Conservation (phyloP, 2,329 filamentous ascomycete genomes). For the Exophiala oligosperma region DNA sequence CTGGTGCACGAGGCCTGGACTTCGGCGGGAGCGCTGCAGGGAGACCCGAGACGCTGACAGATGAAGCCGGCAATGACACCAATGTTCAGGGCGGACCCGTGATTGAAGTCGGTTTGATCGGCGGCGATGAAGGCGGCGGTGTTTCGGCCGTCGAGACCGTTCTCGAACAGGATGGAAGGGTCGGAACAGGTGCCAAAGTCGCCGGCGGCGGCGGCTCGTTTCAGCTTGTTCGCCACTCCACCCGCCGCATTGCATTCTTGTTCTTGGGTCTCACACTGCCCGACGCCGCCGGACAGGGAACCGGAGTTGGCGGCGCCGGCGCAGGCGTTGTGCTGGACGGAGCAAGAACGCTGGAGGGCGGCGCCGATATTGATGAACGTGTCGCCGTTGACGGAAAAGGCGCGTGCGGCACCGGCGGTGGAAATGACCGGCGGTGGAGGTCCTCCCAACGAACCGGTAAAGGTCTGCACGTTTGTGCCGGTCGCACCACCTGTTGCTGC, state of each 20-base stretch:
- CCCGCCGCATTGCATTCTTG: conserved; percentile 5
- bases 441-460: conserved; percentile 54
- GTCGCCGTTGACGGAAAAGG: conserved; percentile 58
- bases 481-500: background rate
- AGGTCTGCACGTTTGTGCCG: conserved; percentile 31
- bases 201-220: conserved; percentile 17
- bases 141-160: conserved; percentile 49
- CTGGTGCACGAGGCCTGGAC: conserved; percentile 7
- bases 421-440: conserved; percentile 53
- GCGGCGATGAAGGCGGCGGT: conserved; percentile 45
- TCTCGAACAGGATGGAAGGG: conserved; percentile 52
- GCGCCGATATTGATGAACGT: conserved; percentile 58
- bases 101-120: conserved; percentile 49
- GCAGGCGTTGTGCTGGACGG: conserved; percentile 64
- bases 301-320: conserved; percentile 38
- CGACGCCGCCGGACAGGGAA: conserved; percentile 4
- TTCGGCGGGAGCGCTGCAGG: conserved; percentile 36
- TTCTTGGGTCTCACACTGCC: conserved; percentile 12
- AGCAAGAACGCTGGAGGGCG: conserved; percentile 62
- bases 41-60: conserved; percentile 43
- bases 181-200: conserved; percentile 51
- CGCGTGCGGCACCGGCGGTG: conserved; percentile 51
- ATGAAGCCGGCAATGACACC: conserved; percentile 51
- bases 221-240: conserved; percentile 4
- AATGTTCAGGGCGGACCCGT: conserved; percentile 54